Percentiles rank a stretch among this genome's conserved stretches.
Evolutionary conservation across 1,139 yeast genomes (phyloP).

Genomic region (Arxiozyma bovina): DNA sequence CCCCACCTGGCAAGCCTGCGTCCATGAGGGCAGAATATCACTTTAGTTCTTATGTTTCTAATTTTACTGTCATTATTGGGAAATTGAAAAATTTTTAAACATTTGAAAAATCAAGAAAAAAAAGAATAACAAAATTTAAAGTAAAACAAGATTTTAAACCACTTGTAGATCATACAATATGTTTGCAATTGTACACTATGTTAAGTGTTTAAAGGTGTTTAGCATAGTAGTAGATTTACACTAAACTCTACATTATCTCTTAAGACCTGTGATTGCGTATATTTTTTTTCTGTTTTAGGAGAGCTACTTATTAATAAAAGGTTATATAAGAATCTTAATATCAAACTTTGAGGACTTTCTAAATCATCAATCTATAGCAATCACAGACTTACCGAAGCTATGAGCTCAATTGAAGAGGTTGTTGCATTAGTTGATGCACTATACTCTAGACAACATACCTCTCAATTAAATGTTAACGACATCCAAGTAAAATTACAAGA

Average conservation of each 20-base stretch:
- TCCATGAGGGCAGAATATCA: not conserved
- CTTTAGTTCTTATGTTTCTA: no score
- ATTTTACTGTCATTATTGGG: not conserved
- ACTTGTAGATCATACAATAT: no score
- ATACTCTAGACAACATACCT: conserved; percentile 19
- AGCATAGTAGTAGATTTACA: no score
- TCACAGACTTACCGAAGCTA: not conserved
- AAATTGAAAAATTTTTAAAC: not conserved
- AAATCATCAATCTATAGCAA: not conserved
- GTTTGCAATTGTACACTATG: not conserved
- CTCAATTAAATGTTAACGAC: conserved; percentile 35
- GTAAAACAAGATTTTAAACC: no score
- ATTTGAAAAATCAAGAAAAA: not conserved
- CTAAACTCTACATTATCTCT: no score
- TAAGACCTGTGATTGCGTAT: not conserved
- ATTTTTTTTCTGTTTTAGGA: not conserved
- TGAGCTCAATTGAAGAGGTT: conserved; percentile 19
- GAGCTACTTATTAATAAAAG: not conserved
- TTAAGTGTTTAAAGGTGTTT: not conserved
- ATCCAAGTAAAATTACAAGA: conserved; percentile 47
- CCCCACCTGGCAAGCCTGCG: not conserved
- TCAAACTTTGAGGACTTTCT: not conserved
- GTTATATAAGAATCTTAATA: no score
- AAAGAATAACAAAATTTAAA: not conserved
- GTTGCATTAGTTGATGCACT: conserved; percentile 25